Base-by-base conservation (phyloP, 2,329 filamentous ascomycete genomes). In the Paraphoma chrysanthemicola region DNA sequence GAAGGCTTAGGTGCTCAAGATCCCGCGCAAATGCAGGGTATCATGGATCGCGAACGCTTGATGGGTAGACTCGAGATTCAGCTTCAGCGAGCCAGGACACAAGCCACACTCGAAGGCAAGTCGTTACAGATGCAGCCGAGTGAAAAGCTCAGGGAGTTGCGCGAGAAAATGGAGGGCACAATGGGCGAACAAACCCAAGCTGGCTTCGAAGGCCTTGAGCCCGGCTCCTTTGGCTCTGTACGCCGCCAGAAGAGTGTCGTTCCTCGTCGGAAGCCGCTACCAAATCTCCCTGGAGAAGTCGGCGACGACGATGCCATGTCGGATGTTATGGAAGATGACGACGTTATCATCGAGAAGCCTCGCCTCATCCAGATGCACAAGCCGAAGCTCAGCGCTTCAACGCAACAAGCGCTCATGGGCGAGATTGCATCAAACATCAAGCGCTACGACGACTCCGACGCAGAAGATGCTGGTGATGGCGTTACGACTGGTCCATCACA, bases 31-130 rank as follows among this genome's bases (percentile, higher is more conserved):
- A 92, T 94, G 89, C 88, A 93, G 74, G 95, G 95, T 60, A 98
- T 99, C 59, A 82, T 99, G 63, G 93, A 98, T 74, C 90, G 95
- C 28, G 92, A 97, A 71, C 88, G 86, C 71, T 88, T 99, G 64
- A 96, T 99, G 90, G 91, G 93, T 73, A 89, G 93, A 51, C 84
- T 99, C 54, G 93, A 97, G 77, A 96, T 92, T 83, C 95, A 98
- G 78, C 87, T 99, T 42, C 94, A 98, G 80, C 85, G 95, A 62
- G 94, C 97, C 63, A 98, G 98, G 85, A 98, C 95, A 0, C 93
- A 98, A 74, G 97, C 92, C 79, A 97, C 97, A 78, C 86, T 99
- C 31, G 95, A 98, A 78, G 95, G 95, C 65, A 92, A 92, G 75
- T 88, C 92, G 8, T 97, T 94, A 90, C 81, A 85, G 50, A 85